phyloP scores from a whole-genome alignment of 1,284 basidiomycete genomes.

The Rhizoctonia solani region DNA sequence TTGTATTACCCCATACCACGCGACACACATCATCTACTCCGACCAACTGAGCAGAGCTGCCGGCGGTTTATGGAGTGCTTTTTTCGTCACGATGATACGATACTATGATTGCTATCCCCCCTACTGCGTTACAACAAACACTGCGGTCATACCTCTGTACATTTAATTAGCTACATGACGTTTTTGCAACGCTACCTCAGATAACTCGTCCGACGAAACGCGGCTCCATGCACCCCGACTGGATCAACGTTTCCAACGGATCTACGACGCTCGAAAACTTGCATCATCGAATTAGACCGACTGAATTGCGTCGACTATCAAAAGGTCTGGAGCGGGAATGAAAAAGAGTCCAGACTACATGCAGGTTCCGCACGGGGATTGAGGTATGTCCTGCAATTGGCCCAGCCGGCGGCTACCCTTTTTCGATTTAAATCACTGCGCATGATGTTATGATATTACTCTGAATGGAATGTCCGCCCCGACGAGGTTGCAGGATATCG shows the following conservation, averaged over 20 bases:
- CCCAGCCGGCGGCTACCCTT: neutral
- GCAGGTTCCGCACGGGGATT: slow-evolving; percentile 22
- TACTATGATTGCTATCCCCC: too few relatives aligned
- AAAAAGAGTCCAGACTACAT: slow-evolving; percentile 12
- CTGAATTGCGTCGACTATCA: slow-evolving; percentile 25
- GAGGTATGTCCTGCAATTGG: slow-evolving; percentile 4
- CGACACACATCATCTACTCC: too few relatives aligned
- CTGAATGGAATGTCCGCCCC: slow-evolving; percentile 6
- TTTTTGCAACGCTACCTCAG: too few relatives aligned
- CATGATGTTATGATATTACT: slow-evolving; percentile 5
- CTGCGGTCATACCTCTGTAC: too few relatives aligned
- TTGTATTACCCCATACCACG: too few relatives aligned
- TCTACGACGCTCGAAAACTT: slow-evolving; percentile 1
- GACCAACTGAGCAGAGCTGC: slow-evolving; percentile 20
- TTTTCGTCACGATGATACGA: neutral
- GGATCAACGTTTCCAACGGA: slow-evolving; percentile 6
- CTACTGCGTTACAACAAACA: too few relatives aligned
- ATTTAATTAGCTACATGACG: too few relatives aligned
- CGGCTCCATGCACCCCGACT: slow-evolving; percentile 9
- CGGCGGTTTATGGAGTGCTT: neutral
- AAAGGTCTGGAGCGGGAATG: neutral
- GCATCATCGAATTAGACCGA: too few relatives aligned
- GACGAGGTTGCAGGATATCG: neutral
- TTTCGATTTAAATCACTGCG: slow-evolving; percentile 1
- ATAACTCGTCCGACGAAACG: slow-evolving; percentile 26